Conservation (phyloP, 1,284 basidiomycete genomes). For the Apiotrichum mycotoxinovorans region DNA sequence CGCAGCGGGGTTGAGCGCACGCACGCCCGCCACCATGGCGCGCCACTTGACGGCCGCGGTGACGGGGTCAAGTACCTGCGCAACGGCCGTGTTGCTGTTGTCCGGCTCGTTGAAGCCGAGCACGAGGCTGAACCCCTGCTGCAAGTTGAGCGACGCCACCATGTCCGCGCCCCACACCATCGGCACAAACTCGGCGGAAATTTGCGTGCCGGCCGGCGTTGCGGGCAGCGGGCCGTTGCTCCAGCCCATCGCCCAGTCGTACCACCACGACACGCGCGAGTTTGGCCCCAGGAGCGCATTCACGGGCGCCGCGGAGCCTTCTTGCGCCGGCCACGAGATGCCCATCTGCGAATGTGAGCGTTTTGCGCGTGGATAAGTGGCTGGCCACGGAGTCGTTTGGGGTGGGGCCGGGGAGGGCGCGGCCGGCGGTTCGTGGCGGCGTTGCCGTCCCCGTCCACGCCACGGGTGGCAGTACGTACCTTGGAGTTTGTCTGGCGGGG, state of each 20-base stretch:
- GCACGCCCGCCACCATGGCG: background rate
- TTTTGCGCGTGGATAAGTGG: too few species aligned
- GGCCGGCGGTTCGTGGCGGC: too few species aligned
- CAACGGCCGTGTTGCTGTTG: background rate
- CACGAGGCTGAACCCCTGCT: background rate
- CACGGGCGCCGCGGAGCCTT: slow-evolving; percentile 1
- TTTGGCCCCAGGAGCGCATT: background rate
- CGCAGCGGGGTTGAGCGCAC: slow-evolving; percentile 1
- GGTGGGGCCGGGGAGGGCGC: too few species aligned
- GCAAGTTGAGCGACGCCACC: background rate
- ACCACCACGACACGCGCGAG: slow-evolving; percentile 1
- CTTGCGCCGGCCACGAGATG: slow-evolving; percentile 8
- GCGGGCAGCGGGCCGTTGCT: background rate
- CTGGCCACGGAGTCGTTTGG: too few species aligned
- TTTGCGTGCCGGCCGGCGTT: background rate
- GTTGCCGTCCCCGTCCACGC: too few species aligned
- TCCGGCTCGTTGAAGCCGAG: slow-evolving; percentile 10
- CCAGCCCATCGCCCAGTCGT: slow-evolving; percentile 3
- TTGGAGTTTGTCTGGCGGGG: background rate
- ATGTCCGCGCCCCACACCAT: background rate
- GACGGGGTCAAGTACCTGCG: background rate
- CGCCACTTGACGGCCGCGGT: background rate
- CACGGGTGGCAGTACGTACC: background rate
- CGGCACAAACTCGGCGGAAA: slow-evolving; percentile 1
- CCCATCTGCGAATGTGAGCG: background rate